Conservation (phyloP, 331 rosid species). For the Pyracantha coccinea region DNA sequence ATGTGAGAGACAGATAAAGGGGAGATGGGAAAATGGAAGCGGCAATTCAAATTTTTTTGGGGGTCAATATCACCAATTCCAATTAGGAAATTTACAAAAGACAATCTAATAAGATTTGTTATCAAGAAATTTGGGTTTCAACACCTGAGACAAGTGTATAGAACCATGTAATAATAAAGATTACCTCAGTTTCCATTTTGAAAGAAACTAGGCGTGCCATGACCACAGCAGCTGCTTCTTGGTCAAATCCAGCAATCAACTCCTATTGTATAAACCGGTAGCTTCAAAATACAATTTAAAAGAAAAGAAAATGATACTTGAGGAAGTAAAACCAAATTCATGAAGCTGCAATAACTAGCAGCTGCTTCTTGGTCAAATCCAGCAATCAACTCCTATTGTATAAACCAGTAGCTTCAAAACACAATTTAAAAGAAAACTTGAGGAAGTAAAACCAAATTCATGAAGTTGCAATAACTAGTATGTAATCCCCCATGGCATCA, state of each 20-base stretch:
- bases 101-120: neutral
- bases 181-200: slow-evolving; percentile 98
- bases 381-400: slow-evolving; percentile 79
- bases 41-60: too few species aligned
- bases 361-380: slow-evolving; percentile 99
- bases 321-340: neutral
- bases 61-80: neutral
- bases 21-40: neutral
- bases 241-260: slow-evolving; percentile 97
- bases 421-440: neutral
- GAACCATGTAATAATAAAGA: slow-evolving; percentile 1
- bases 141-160: slow-evolving; percentile 2
- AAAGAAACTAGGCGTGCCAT: slow-evolving; percentile 95
- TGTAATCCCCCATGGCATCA: neutral
- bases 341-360: slow-evolving; percentile 20
- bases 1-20: neutral
- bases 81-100: neutral
- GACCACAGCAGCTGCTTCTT: slow-evolving; percentile 97
- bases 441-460: neutral
- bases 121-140: neutral
- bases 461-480: neutral
- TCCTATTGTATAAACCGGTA: slow-evolving; percentile 43
- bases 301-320: neutral
- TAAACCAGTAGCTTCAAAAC: neutral
- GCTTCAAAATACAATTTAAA: neutral